Evolutionary conservation across 345 rosid species (phyloP).

Genomic region (Lumnitzera racemosa): DNA sequence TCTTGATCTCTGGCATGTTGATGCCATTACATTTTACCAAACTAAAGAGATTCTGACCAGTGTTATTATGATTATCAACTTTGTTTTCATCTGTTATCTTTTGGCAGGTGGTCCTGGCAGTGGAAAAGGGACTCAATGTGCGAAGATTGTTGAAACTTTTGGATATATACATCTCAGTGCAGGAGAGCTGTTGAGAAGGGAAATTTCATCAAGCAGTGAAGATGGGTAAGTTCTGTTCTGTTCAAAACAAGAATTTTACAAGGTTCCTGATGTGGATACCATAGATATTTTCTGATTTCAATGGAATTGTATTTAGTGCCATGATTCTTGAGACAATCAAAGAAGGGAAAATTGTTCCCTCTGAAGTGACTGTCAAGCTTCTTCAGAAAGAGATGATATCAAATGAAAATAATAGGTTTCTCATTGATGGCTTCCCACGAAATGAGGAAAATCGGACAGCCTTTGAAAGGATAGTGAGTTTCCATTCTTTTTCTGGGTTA

Average conservation of each 20-base stretch:
- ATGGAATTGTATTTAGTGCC: conserved; percentile 29
- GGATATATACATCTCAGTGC: conserved; percentile 69
- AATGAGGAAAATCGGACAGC: conserved; percentile 76
- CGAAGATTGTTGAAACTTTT: conserved; percentile 57
- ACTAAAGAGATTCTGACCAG: too few species aligned
- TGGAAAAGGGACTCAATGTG: conserved; percentile 87
- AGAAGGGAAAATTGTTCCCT: conserved; percentile 88
- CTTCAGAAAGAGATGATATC: conserved; percentile 60
- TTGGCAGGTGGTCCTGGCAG: conserved; percentile 71
- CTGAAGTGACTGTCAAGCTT: conserved; percentile 69
- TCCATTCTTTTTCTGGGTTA: not conserved
- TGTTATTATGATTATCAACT: too few species aligned
- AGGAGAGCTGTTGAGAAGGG: conserved; percentile 68
- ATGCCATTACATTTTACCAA: too few species aligned
- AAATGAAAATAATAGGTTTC: conserved; percentile 43
- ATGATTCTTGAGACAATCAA: conserved; percentile 55
- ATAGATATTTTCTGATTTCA: conserved; percentile 1
- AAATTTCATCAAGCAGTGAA: conserved; percentile 48
- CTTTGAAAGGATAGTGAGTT: conserved; percentile 64
- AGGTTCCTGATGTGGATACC: conserved; percentile 8
- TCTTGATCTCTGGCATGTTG: too few species aligned
- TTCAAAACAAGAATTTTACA: not conserved
- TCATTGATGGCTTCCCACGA: conserved; percentile 88
- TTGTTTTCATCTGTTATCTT: not conserved
- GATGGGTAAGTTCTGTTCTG: conserved; percentile 40